These are phyloP conservation scores for Jamesozyma jinghongensis DNA, from an alignment of 805 yeast species.

Conservation along the genomic window DNA sequence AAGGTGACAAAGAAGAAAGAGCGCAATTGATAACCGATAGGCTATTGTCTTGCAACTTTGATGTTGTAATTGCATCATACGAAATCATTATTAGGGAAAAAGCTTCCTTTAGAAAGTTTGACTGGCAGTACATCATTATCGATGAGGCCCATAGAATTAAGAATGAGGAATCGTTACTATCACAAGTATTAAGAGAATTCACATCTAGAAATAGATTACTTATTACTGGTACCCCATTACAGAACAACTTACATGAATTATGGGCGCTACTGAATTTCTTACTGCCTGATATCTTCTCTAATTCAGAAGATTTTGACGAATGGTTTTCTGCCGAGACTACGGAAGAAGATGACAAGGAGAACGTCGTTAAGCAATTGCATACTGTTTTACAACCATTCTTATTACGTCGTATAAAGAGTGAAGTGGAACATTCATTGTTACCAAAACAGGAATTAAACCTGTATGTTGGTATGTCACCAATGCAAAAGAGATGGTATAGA, in stretches of 20 bases:
- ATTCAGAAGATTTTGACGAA: slow-evolving; percentile 61
- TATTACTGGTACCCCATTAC: slow-evolving; percentile 77
- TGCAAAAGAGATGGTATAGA: slow-evolving; percentile 74
- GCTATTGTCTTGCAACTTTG: slow-evolving; percentile 54
- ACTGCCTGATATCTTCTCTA: slow-evolving; percentile 70
- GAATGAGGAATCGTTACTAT: slow-evolving; percentile 62
- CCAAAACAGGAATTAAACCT: slow-evolving; percentile 70
- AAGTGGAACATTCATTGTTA: slow-evolving; percentile 68
- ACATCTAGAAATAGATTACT: slow-evolving; percentile 60
- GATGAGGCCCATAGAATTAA: slow-evolving; percentile 79
- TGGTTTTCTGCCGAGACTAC: slow-evolving; percentile 50
- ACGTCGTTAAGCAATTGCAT: slow-evolving; percentile 58
- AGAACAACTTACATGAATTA: slow-evolving; percentile 67
- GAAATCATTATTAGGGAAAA: slow-evolving; percentile 74
- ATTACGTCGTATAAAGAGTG: slow-evolving; percentile 66
- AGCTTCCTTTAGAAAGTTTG: slow-evolving; percentile 52
- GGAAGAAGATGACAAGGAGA: slow-evolving; percentile 37
- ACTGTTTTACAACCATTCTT: slow-evolving; percentile 69
- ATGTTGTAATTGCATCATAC: slow-evolving; percentile 61
- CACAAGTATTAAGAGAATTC: slow-evolving; percentile 67
- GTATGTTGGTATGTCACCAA: slow-evolving; percentile 65
- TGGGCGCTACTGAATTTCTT: slow-evolving; percentile 76
- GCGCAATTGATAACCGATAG: slow-evolving; percentile 41
- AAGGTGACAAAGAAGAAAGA: slow-evolving; percentile 68
- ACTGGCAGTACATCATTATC: slow-evolving; percentile 68